Conservation (phyloP, 306 rosid genomes). For the Quercus glauca region DNA sequence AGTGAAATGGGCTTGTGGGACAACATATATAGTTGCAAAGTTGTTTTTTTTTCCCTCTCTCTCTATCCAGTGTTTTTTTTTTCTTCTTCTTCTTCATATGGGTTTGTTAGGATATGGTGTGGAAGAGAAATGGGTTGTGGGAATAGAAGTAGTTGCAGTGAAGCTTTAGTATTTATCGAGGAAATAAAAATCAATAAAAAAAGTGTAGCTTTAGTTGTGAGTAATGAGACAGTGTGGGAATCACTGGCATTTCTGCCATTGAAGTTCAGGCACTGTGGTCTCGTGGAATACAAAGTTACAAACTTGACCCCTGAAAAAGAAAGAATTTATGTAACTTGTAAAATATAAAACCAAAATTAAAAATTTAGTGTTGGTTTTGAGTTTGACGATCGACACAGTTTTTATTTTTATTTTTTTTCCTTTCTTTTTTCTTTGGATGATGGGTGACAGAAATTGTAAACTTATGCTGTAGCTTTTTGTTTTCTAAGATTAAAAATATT, state of each 20-base stretch:
- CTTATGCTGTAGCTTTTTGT: conserved; percentile 1
- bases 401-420: background rate
- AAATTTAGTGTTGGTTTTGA: background rate
- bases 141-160: background rate
- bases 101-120: background rate
- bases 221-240: background rate
- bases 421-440: background rate
- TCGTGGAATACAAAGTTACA: background rate
- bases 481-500: conserved; percentile 3
- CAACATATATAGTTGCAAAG: conserved; percentile 3
- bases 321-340: background rate
- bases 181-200: too few species aligned
- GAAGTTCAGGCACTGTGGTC: conserved; percentile 15
- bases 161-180: background rate
- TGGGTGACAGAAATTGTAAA: conserved; percentile 2
- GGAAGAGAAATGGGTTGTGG: conserved; percentile 3
- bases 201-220: background rate
- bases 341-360: background rate
- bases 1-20: conserved; percentile 17
- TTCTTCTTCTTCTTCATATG: background rate
- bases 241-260: background rate
- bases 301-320: background rate
- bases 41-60: background rate
- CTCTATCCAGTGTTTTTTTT: conserved; percentile 4
- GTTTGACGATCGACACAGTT: background rate